phyloP scores from a whole-genome alignment of 2,329 filamentous ascomycete species.

The Volutella citrinella region DNA sequence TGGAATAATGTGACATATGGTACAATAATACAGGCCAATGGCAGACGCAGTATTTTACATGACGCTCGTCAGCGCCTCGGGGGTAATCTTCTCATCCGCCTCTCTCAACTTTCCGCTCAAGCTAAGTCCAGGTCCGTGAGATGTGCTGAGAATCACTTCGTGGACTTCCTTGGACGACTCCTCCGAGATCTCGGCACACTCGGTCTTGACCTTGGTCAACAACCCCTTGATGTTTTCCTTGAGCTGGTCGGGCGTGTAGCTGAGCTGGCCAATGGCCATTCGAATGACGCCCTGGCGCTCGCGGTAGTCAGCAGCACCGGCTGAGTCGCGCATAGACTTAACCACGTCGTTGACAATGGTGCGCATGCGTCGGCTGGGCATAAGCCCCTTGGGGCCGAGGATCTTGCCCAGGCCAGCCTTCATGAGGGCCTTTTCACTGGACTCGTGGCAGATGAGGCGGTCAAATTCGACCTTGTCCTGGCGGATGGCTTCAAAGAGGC shows the following conservation, averaged over 20 bases:
- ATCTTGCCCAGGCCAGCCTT: conserved; percentile 78
- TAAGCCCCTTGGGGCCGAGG: conserved; percentile 84
- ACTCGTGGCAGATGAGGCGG: conserved; percentile 78
- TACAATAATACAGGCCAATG: conserved; percentile 33
- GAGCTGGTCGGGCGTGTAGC: conserved; percentile 83
- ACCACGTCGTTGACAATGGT: conserved; percentile 83
- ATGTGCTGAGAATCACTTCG: conserved; percentile 79
- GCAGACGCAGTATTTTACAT: conserved; percentile 33
- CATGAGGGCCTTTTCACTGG: conserved; percentile 73
- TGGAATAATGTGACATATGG: conserved; percentile 32
- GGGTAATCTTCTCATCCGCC: conserved; percentile 53
- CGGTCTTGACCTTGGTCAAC: conserved; percentile 72
- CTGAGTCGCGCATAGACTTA: conserved; percentile 73
- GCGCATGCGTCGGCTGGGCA: conserved; percentile 85
- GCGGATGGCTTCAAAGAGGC: conserved; percentile 75
- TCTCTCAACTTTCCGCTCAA: conserved; percentile 76
- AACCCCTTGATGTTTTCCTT: conserved; percentile 79
- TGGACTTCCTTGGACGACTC: conserved; percentile 43
- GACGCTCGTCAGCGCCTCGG: conserved; percentile 49
- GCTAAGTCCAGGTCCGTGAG: conserved; percentile 81
- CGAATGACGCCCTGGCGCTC: conserved; percentile 82
- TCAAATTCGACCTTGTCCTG: conserved; percentile 82
- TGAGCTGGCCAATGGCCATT: conserved; percentile 87
- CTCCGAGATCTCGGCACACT: conserved; percentile 68
- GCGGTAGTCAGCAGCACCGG: conserved; percentile 82